A percentile compares a stretch with the other conserved stretches of the same genome.
Conservation (phyloP, 805 yeast species). For the Jamesozyma hellenica region DNA sequence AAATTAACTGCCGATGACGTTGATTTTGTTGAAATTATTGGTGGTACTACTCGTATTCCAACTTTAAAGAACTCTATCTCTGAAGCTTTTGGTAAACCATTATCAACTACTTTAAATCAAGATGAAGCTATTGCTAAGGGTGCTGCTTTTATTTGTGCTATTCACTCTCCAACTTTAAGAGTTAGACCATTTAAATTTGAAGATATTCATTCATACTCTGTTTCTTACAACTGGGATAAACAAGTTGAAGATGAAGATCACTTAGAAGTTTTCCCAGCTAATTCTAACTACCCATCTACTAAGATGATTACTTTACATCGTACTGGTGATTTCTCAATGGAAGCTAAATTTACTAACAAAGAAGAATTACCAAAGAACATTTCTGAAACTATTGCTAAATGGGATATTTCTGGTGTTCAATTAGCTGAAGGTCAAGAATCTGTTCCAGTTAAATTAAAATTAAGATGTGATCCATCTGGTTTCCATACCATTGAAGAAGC, state of each 20-base stretch:
- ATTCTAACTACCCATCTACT: slow-evolving; percentile 87
- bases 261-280: slow-evolving; percentile 93
- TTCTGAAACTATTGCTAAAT: slow-evolving; percentile 57
- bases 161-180: slow-evolving; percentile 97
- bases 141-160: slow-evolving; percentile 97
- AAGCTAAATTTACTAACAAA: slow-evolving; percentile 76
- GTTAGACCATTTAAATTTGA: slow-evolving; percentile 98
- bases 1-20: slow-evolving; percentile 61
- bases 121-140: slow-evolving; percentile 99
- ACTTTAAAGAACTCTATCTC: slow-evolving; percentile 71
- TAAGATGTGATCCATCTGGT: slow-evolving; percentile 96
- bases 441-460: slow-evolving; percentile 81
- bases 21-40: slow-evolving; percentile 89
- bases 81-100: slow-evolving; percentile 71
- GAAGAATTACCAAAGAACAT: slow-evolving; percentile 64
- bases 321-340: slow-evolving; percentile 75
- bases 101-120: slow-evolving; percentile 93
- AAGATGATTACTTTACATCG: slow-evolving; percentile 92
- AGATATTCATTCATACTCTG: slow-evolving; percentile 85
- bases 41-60: slow-evolving; percentile 98
- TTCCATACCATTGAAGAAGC: slow-evolving; percentile 90
- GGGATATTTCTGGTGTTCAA: slow-evolving; percentile 80
- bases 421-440: slow-evolving; percentile 66
- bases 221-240: slow-evolving; percentile 90
- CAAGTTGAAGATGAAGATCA: slow-evolving; percentile 84